Percentiles rank a stretch among this genome's conserved stretches.
phyloP scores from a whole-genome alignment of 306 rosid genomes.

The Castanea crenata region DNA sequence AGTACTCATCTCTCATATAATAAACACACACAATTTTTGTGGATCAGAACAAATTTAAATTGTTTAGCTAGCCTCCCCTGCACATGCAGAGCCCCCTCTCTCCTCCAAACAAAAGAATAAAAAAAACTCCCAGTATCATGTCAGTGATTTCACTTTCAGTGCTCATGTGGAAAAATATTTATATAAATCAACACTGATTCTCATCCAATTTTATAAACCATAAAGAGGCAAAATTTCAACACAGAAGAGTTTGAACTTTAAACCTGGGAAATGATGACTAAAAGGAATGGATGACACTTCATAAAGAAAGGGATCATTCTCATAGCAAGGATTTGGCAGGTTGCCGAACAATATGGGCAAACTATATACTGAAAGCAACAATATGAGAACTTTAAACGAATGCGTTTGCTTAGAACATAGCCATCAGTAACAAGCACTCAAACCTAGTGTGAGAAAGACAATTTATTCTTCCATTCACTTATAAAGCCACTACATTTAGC shows the following conservation, averaged over 20 bases:
- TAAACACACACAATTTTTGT: too few relatives aligned
- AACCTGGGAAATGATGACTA: slow-evolving; percentile 5
- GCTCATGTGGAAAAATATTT: too few relatives aligned
- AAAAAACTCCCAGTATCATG: too few relatives aligned
- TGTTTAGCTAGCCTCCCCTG: too few relatives aligned
- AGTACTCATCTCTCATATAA: too few relatives aligned
- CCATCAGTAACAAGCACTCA: neutral
- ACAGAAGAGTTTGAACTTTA: neutral
- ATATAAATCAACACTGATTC: too few relatives aligned
- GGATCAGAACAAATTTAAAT: too few relatives aligned
- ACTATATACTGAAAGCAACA: neutral
- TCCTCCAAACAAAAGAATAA: too few relatives aligned
- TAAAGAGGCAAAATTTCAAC: neutral
- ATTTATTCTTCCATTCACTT: neutral
- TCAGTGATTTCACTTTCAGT: too few relatives aligned
- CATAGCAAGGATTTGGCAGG: slow-evolving; percentile 1
- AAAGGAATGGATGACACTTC: neutral
- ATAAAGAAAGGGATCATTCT: neutral
- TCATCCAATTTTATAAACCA: neutral
- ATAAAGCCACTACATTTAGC: neutral
- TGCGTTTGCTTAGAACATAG: neutral
- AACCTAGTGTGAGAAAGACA: too few relatives aligned
- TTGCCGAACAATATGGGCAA: neutral
- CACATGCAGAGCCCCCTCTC: too few relatives aligned
- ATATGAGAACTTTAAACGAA: neutral